Percentiles rank a stretch among this genome's conserved stretches.
Conservation (phyloP, 345 rosid species). For the Hirschfeldia incana region DNA sequence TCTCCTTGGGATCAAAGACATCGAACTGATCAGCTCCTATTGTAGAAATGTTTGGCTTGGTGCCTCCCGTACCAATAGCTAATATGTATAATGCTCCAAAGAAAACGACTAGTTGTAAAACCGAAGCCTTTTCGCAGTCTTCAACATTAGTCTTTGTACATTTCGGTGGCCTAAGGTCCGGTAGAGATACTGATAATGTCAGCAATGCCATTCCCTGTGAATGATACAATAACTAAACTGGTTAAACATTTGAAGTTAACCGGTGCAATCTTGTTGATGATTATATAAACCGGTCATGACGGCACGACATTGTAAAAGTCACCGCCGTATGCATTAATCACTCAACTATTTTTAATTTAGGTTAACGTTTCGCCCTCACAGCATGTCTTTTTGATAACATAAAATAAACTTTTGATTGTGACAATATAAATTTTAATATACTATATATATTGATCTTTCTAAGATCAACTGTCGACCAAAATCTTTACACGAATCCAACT, state of each 20-base stretch:
- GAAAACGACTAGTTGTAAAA: conserved; percentile 59
- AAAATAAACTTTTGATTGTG: neutral
- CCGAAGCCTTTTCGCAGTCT: conserved; percentile 58
- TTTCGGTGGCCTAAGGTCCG: conserved; percentile 57
- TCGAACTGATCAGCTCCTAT: conserved; percentile 92
- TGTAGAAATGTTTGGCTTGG: conserved; percentile 91
- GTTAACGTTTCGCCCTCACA: neutral
- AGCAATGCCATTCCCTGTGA: conserved; percentile 66
- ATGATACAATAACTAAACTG: neutral
- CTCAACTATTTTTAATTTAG: neutral
- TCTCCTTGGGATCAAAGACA: conserved; percentile 70
- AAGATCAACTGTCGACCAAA: neutral
- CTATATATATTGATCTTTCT: neutral
- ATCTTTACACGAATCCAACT: neutral
- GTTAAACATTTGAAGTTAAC: neutral
- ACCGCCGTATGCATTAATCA: neutral
- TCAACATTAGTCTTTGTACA: conserved; percentile 44
- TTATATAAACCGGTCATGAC: neutral
- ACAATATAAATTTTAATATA: neutral
- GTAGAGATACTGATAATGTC: conserved; percentile 69
- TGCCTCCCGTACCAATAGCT: conserved; percentile 80
- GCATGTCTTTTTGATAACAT: neutral
- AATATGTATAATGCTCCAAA: conserved; percentile 72
- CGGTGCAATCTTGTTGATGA: neutral
- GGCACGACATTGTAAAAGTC: neutral